phyloP scores from a whole-genome alignment of 2,329 filamentous ascomycete species.

The Nemania serpens region DNA sequence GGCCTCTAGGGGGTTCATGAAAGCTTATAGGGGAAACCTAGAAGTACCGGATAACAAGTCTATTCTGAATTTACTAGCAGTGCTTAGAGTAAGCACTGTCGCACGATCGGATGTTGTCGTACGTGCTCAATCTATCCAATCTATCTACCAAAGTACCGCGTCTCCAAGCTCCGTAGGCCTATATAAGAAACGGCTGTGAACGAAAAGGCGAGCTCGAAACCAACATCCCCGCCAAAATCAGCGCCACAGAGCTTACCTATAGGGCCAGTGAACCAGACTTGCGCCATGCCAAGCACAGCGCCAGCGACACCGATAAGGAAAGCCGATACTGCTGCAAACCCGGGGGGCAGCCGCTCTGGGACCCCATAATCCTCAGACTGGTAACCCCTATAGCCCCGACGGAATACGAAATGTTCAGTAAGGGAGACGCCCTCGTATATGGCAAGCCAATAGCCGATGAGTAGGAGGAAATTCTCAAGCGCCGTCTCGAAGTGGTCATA shows the following conservation, averaged over 20 bases:
- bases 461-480: conserved; percentile 72
- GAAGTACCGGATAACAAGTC: no score
- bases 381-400: conserved; percentile 65
- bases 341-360: conserved; percentile 61
- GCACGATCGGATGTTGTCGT: background rate
- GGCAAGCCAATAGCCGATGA: conserved; percentile 74
- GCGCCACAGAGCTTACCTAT: conserved; percentile 65
- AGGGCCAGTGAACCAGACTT: conserved; percentile 70
- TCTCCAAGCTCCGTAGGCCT: conserved; percentile 32
- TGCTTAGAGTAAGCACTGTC: no score
- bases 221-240: conserved; percentile 36
- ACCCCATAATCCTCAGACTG: conserved; percentile 62
- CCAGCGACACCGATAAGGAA: conserved; percentile 69
- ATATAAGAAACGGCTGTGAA: conserved; percentile 33
- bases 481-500: conserved; percentile 67
- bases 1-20: no score
- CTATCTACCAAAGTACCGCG: conserved; percentile 27
- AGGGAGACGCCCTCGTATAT: conserved; percentile 72
- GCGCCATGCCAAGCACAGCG: conserved; percentile 71
- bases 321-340: conserved; percentile 65
- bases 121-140: background rate
- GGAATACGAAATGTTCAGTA: conserved; percentile 71
- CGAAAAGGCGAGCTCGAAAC: conserved; percentile 37
- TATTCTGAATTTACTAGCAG: no score
- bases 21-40: no score